Evolutionary conservation across 805 yeast species (phyloP).

Genomic region (Kodamaea neixiangensis): DNA sequence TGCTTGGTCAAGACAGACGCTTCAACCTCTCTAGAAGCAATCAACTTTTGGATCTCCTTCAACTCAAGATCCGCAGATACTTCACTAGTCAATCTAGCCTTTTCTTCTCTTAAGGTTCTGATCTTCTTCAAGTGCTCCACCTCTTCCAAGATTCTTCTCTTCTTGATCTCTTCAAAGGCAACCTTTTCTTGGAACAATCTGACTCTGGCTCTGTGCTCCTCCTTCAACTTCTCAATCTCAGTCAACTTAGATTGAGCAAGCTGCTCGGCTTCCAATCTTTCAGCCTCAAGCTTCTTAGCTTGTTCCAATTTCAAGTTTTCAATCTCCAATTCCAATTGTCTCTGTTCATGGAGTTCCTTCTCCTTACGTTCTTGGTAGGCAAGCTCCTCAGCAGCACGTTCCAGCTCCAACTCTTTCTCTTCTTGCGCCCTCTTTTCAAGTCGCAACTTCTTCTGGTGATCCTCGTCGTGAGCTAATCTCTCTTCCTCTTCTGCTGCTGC

Average conservation of each 20-base stretch:
- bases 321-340: constrained; percentile 31
- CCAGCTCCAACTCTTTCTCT: constrained; percentile 24
- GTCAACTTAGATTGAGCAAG: constrained; percentile 33
- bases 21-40: constrained; percentile 35
- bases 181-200: constrained; percentile 30
- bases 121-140: constrained; percentile 41
- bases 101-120: constrained; percentile 41
- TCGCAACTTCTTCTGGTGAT: constrained; percentile 28
- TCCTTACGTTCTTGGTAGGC: constrained; percentile 25
- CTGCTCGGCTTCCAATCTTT: constrained; percentile 29
- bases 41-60: constrained; percentile 30
- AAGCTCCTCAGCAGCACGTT: constrained; percentile 30
- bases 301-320: constrained; percentile 27
- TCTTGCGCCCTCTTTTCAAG: constrained; percentile 28
- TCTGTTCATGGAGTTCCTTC: constrained; percentile 28
- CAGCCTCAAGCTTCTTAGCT: constrained; percentile 25
- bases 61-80: constrained; percentile 22
- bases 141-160: constrained; percentile 39
- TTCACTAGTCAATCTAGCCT: constrained; percentile 30
- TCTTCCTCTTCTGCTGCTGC: constrained; percentile 14
- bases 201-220: constrained; percentile 35
- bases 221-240: constrained; percentile 35
- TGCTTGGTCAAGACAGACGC: constrained; percentile 33
- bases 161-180: constrained; percentile 41
- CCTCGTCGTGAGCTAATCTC: constrained; percentile 25